phyloP scores from a whole-genome alignment of 768 basidiomycete genomes.

The Boletus sensibilis region DNA sequence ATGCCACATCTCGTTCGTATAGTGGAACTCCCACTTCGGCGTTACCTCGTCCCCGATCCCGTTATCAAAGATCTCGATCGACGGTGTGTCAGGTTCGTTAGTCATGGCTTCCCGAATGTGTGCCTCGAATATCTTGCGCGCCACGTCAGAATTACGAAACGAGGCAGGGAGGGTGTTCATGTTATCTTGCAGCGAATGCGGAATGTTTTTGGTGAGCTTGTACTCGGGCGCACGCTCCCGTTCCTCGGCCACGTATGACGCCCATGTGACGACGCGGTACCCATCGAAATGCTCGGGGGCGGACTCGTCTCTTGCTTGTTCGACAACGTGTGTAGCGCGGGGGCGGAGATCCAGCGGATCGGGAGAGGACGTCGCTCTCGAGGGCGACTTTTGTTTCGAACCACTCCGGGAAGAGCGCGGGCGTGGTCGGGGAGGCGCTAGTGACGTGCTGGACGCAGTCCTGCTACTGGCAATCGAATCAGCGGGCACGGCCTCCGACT shows the following conservation, averaged over 20 bases:
- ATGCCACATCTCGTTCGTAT: constrained; percentile 81
- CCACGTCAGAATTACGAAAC: constrained; percentile 42
- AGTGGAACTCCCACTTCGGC: constrained; percentile 85
- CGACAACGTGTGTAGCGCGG: background rate
- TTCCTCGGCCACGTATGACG: constrained; percentile 16
- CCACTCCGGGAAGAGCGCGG: background rate
- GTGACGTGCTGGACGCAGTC: constrained; percentile 19
- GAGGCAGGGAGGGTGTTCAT: constrained; percentile 51
- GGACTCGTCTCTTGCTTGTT: background rate
- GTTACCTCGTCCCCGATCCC: constrained; percentile 63
- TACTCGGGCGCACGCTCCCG: constrained; percentile 23
- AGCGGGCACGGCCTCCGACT: background rate
- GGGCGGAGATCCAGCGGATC: background rate
- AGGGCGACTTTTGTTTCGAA: background rate
- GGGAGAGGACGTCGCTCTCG: background rate
- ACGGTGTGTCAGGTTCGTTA: constrained; percentile 69
- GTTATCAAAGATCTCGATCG: constrained; percentile 62
- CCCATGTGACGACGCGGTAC: constrained; percentile 25
- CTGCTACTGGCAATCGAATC: constrained; percentile 10
- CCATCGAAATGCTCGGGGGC: background rate
- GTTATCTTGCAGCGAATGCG: constrained; percentile 61
- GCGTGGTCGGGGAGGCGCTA: background rate
- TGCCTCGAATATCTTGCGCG: constrained; percentile 58
- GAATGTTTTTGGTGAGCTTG: constrained; percentile 49
- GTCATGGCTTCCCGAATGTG: constrained; percentile 61